phyloP scores from a whole-genome alignment of 495 filamentous ascomycete species.

The Cenococcum geophilum region DNA sequence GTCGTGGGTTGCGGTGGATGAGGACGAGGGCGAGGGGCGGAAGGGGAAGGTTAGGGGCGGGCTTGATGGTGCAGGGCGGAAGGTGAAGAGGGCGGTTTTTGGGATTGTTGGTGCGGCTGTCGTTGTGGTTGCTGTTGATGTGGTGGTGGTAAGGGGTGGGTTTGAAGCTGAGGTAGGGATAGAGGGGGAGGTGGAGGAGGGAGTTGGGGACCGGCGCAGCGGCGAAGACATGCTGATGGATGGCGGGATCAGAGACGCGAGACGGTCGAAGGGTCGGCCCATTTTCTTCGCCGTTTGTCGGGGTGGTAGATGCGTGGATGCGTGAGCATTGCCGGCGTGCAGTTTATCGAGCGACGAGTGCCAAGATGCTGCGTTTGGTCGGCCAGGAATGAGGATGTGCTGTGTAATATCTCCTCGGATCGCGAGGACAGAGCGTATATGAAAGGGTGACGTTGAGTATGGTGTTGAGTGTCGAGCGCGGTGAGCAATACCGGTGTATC shows the following conservation, averaged over 20 bases:
- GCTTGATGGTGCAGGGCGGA: slow-evolving; percentile 10
- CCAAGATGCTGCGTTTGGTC: too few relatives aligned
- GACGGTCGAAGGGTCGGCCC: slow-evolving; percentile 11
- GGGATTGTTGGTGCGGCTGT: too few relatives aligned
- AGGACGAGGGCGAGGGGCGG: slow-evolving; percentile 18
- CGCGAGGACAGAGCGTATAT: too few relatives aligned
- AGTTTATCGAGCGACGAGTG: too few relatives aligned
- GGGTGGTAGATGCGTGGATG: not conserved
- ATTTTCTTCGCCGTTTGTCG: slow-evolving; percentile 23
- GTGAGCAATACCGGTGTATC: not conserved
- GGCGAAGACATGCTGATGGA: not conserved
- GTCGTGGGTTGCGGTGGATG: slow-evolving; percentile 1
- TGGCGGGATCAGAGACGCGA: not conserved
- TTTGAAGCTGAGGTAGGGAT: too few relatives aligned
- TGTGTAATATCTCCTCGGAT: too few relatives aligned
- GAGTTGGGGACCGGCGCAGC: not conserved
- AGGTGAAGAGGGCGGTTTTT: slow-evolving; percentile 21
- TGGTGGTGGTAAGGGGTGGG: slow-evolving; percentile 2
- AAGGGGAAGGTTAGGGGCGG: slow-evolving; percentile 18
- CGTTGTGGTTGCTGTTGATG: not conserved
- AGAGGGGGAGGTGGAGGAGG: slow-evolving; percentile 7
- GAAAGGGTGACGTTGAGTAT: not conserved
- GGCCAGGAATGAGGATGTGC: too few relatives aligned
- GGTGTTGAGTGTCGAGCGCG: not conserved
- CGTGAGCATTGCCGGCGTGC: not conserved